Evolutionary conservation across 192 early-diverging fungal species (phyloP), one percentile per base, ranked within the genome.

Genomic region (Podila epigama): DNA sequence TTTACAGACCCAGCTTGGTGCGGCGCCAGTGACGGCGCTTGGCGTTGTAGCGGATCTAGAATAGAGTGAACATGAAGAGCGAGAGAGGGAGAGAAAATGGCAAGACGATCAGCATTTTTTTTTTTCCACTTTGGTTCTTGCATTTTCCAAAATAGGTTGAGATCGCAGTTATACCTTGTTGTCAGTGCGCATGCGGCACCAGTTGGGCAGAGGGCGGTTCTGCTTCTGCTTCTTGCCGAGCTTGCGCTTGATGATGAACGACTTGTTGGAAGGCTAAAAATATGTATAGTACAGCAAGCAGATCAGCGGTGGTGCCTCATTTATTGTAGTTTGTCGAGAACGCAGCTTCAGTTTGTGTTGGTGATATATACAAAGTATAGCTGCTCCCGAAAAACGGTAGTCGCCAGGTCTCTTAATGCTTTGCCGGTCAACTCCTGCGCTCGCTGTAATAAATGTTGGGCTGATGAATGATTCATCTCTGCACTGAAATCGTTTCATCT

Each of bases 21-120:
- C 94, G 93, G 87, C 97, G 94, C 97, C 97, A 99, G 93, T 98
- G 90, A 65, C 96, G 92, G 66, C 97, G 91, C 95, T 99, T 99
- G 73, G 94, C 89, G 90, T 97, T 99, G 92, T 97, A 99, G 70
- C 95, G 95, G 69, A 66, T 71, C 66, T 68, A 58, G 33, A 37
- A 16, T 48, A 7, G 5, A 11, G 2, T n/a, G 5, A 51, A 15
- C 70, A 32, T 50, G 55, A 22, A 20, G 13, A 63, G 16, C 20
- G 7, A 67, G 20, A 62, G 12, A 40, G n/a, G n/a, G n/a, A n/a
- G n/a, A n/a, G n/a, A n/a, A n/a, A n/a, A n/a, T n/a, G n/a, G n/a
- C n/a, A n/a, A n/a, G n/a, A n/a, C n/a, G n/a, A n/a, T n/a, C n/a
- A n/a, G n/a, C n/a, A n/a, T n/a, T n/a, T n/a, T n/a, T n/a, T n/a